Evolutionary conservation across 106 monocot genomes (phyloP), one percentile per base, ranked within the genome.

Genomic region (Cymbidium sinense): DNA sequence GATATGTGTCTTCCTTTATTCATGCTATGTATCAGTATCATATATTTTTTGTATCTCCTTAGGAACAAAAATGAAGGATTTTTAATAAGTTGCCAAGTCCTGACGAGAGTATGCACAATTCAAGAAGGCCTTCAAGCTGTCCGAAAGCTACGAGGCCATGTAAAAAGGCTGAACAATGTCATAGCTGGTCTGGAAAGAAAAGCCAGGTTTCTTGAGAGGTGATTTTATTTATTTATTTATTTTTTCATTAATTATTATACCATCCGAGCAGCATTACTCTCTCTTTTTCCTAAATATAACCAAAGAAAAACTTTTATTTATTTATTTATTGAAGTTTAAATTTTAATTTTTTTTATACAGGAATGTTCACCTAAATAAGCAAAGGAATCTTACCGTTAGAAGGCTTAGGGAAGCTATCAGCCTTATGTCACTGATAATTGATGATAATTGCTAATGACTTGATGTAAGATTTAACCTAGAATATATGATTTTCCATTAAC

Each of bases 1-100:
- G 34, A 0, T 34, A 6, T 70, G 23, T 33, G 1, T 76, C 61
- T 30, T 43, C 3, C 28, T 19, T 72, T 51, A 17, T 28, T 64
- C 7, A 67, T 28, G 20, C 15, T 7, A 58, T 58, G 58, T 5
- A 33, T 3, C 25, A 30, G 15, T 23, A 31, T 13, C 15, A 33
- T 54, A 30, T 29, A 55, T 43, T 37, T 9, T 13, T 78, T 1
- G 23, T 3, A 51, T 58, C 74, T 20, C 20, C 64, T 31, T 74
- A 89, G 89, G 79, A 87, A 84, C 84, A 89, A 89, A 78, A 72
- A 18, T 75, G 89, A 87, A n/a, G 80, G 82, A n/a, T 89, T 82
- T 81, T 82, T 85, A 12, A 36, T 87, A 8, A 75, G 82, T 20
- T 86, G 74, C 29, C 84, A 89, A 35, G 77, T 89, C 62, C 44